A percentile compares a stretch with the other conserved stretches of the same genome.
Conservation (phyloP, 495 filamentous ascomycete genomes). For the Penicillium bialowiezense region DNA sequence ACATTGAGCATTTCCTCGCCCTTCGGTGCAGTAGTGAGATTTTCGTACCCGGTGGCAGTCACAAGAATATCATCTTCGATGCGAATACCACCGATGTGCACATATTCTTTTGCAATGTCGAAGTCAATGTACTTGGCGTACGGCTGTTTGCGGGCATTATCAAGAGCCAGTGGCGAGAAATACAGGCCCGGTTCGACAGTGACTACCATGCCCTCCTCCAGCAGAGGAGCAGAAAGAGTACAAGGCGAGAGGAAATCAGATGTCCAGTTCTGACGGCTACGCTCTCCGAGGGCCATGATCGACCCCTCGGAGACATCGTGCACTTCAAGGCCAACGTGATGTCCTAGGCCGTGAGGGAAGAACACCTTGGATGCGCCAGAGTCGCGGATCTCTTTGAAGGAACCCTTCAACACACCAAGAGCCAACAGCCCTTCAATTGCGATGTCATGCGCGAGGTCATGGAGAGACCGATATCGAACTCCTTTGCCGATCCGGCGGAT, state of each 20-base stretch:
- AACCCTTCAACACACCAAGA: conserved; percentile 65
- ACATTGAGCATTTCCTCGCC: conserved; percentile 65
- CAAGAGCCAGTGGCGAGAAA: conserved; percentile 86
- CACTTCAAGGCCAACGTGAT: conserved; percentile 87
- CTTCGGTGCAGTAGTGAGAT: conserved; percentile 81
- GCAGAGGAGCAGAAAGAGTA: conserved; percentile 34
- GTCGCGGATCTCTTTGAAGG: conserved; percentile 58
- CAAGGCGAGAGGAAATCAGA: conserved; percentile 24
- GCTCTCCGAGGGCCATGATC: conserved; percentile 36
- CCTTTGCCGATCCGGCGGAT: conserved; percentile 65
- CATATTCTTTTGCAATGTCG: conserved; percentile 66
- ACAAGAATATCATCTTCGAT: conserved; percentile 92
- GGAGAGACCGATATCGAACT: conserved; percentile 62
- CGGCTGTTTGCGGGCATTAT: conserved; percentile 65
- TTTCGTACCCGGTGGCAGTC: conserved; percentile 73
- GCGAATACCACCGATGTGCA: conserved; percentile 78
- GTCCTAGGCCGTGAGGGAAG: conserved; percentile 88
- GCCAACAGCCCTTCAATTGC: conserved; percentile 65
- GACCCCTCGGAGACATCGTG: conserved; percentile 69
- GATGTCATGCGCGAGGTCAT: conserved; percentile 68
- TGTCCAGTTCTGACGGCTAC: conserved; percentile 21
- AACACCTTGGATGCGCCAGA: conserved; percentile 73
- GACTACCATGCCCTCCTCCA: conserved; percentile 73
- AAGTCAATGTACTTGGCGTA: conserved; percentile 72
- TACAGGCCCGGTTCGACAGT: conserved; percentile 90